Evolutionary conservation across 2,329 filamentous ascomycete genomes (phyloP).

Genomic region (Lanzia echinophila): DNA sequence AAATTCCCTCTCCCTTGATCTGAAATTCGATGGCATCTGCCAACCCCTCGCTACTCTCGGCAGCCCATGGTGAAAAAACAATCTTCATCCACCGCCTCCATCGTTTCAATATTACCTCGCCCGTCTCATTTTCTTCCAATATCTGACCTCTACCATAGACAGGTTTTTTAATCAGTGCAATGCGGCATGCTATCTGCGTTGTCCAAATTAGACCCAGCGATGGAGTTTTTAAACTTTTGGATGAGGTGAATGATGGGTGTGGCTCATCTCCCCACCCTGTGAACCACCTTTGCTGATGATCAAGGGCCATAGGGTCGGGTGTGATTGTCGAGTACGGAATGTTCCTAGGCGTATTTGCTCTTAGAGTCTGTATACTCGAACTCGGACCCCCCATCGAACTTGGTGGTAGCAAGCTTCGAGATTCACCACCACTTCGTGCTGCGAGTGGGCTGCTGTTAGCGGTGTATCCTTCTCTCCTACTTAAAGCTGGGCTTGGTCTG

Average conservation of each 20-base stretch:
- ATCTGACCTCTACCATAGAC: conserved; percentile 35
- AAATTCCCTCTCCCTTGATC: conserved; percentile 61
- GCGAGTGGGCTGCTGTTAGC: conserved; percentile 23
- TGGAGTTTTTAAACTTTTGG: conserved; percentile 65
- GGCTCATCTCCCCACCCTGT: conserved; percentile 84
- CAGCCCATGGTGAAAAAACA: conserved; percentile 77
- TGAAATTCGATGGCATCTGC: conserved; percentile 62
- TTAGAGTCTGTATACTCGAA: conserved; percentile 15
- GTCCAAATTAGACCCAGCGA: conserved; percentile 86
- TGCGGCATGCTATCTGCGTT: conserved; percentile 76
- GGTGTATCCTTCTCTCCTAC: neutral
- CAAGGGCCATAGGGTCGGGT: conserved; percentile 59
- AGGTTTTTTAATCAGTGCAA: conserved; percentile 71
- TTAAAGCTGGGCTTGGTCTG: conserved; percentile 4
- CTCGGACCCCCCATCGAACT: conserved; percentile 19
- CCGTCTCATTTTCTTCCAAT: conserved; percentile 35
- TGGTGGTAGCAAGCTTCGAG: conserved; percentile 16
- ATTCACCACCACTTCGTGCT: neutral
- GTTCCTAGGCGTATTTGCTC: no score
- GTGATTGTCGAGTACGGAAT: conserved; percentile 17
- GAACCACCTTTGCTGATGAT: conserved; percentile 92
- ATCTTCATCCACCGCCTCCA: conserved; percentile 80
- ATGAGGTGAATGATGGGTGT: conserved; percentile 20
- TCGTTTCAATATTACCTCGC: conserved; percentile 43
- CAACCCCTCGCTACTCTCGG: conserved; percentile 43